These are phyloP conservation scores for Chaetomidium leptoderma DNA, from an alignment of 495 filamentous ascomycete species.

Conservation along the genomic window DNA sequence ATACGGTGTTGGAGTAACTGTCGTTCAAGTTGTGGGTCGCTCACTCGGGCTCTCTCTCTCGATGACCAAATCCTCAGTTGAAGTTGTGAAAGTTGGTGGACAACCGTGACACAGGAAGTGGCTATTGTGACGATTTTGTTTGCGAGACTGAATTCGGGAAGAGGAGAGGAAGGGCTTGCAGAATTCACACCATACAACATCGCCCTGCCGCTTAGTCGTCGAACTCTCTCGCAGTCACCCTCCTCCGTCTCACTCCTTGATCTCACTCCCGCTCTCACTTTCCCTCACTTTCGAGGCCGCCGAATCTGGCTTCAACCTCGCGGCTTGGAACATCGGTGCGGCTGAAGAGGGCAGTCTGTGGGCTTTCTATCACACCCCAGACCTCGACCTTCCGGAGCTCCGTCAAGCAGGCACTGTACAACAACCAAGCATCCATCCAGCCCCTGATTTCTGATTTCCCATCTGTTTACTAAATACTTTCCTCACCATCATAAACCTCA, in stretches of 20 bases:
- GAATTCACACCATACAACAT: background rate
- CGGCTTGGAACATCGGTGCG: too few species aligned
- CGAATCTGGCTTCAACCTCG: background rate
- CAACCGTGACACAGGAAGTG: background rate
- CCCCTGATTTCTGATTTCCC: background rate
- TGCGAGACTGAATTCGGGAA: background rate
- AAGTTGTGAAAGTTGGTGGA: background rate
- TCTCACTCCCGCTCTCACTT: background rate
- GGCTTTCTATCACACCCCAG: background rate
- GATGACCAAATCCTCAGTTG: background rate
- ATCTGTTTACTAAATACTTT: background rate
- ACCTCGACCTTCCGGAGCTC: background rate
- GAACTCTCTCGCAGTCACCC: background rate
- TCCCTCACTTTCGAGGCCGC: background rate
- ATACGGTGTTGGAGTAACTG: constrained; percentile 6
- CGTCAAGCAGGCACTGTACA: constrained; percentile 2
- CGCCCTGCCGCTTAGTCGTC: background rate
- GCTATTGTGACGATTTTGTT: background rate
- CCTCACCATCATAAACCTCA: background rate
- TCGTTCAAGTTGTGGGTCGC: background rate
- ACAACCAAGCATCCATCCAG: background rate
- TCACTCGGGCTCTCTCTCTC: too few species aligned
- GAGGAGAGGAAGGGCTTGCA: background rate
- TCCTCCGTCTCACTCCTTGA: background rate
- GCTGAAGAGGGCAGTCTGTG: too few species aligned